A percentile compares a stretch with the other conserved stretches of the same genome.
Evolutionary conservation across 2,329 filamentous ascomycete species (phyloP).

Genomic region (Penicillium sp.): DNA sequence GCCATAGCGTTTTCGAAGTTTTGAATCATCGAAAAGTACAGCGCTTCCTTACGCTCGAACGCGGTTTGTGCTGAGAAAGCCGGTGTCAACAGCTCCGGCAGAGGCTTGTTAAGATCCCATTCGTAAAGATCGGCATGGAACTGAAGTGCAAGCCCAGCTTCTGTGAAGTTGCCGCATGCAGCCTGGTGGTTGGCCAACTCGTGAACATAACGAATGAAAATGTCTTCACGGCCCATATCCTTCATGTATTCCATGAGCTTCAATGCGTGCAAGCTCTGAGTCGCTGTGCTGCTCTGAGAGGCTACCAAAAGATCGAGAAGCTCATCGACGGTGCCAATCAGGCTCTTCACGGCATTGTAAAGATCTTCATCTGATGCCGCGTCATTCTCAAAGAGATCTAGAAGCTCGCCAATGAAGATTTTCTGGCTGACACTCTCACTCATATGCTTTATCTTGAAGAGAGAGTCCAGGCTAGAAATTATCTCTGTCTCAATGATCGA

Average conservation of each 20-base stretch:
- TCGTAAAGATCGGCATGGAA: conserved; percentile 90
- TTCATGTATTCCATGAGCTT: conserved; percentile 93
- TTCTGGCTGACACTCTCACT: conserved; percentile 90
- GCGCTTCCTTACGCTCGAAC: conserved; percentile 86
- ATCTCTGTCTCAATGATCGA: conserved; percentile 91
- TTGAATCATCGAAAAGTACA: conserved; percentile 94
- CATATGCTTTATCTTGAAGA: conserved; percentile 85
- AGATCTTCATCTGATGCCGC: conserved; percentile 68
- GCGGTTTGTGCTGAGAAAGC: conserved; percentile 77
- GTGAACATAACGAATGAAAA: conserved; percentile 93
- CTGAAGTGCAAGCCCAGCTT: conserved; percentile 83
- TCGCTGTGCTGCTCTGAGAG: conserved; percentile 71
- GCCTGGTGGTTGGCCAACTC: conserved; percentile 78
- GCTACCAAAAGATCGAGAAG: conserved; percentile 87
- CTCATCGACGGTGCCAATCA: conserved; percentile 83
- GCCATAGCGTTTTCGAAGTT: conserved; percentile 91
- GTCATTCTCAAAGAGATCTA: conserved; percentile 74
- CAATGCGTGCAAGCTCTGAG: conserved; percentile 83
- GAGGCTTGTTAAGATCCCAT: conserved; percentile 72
- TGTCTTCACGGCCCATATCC: conserved; percentile 95
- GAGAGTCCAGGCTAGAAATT: conserved; percentile 84
- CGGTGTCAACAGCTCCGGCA: conserved; percentile 68
- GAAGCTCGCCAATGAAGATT: conserved; percentile 81
- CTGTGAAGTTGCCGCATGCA: conserved; percentile 72
- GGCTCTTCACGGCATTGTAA: conserved; percentile 69